A percentile compares a stretch with the other conserved stretches of the same genome.
These are phyloP conservation scores for Barnettozyma populi DNA, from an alignment of 805 yeast genomes.

Conservation along the genomic window DNA sequence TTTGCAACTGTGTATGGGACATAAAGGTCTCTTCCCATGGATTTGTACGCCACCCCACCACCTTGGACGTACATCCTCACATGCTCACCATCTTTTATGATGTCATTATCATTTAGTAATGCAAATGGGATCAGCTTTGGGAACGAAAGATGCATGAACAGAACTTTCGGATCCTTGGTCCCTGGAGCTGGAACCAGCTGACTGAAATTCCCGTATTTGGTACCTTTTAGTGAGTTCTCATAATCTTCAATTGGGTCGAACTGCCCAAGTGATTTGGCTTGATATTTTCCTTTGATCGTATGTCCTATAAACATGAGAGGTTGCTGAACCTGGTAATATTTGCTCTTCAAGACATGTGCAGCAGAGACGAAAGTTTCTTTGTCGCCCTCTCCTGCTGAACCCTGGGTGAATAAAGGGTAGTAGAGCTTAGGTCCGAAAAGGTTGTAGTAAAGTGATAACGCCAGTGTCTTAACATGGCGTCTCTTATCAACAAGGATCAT, in stretches of 20 bases:
- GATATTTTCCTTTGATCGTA: conserved; percentile 31
- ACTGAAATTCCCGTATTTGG: neutral
- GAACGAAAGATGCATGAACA: conserved; percentile 1
- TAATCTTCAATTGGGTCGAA: conserved; percentile 62
- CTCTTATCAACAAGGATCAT: conserved; percentile 55
- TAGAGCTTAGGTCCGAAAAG: conserved; percentile 58
- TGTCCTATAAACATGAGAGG: conserved; percentile 1
- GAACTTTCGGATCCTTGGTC: neutral
- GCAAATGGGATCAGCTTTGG: conserved; percentile 2
- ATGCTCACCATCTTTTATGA: conserved; percentile 1
- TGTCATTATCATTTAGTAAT: neutral
- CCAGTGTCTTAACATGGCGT: conserved; percentile 48
- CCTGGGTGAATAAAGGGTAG: conserved; percentile 65
- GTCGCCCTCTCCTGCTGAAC: conserved; percentile 72
- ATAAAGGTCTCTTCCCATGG: neutral
- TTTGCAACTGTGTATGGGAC: neutral
- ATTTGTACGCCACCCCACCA: neutral
- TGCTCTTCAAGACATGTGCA: neutral
- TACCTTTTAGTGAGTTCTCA: conserved; percentile 4
- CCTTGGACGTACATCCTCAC: conserved; percentile 2
- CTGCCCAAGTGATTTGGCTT: conserved; percentile 76
- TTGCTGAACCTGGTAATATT: conserved; percentile 3
- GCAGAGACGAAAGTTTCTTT: conserved; percentile 69
- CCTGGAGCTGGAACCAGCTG: neutral
- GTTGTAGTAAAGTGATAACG: conserved; percentile 61